Evolutionary conservation across 306 rosid genomes (phyloP).

Genomic region (Senna siamea): DNA sequence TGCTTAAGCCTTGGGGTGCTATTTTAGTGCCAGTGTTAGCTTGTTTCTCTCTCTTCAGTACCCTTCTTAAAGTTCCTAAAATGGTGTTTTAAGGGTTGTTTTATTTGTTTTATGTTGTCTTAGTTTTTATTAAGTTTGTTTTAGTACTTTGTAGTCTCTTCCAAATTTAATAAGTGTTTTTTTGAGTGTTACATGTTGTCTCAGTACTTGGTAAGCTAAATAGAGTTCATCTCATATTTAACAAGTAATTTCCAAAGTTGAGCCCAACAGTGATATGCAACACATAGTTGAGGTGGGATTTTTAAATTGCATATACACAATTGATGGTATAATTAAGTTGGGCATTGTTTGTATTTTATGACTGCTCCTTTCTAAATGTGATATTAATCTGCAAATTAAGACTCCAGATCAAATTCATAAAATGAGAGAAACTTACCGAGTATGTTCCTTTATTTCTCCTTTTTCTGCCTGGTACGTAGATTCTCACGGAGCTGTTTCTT

Average conservation of each 20-base stretch:
- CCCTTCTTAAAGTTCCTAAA: too few relatives aligned
- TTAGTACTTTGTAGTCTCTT: too few relatives aligned
- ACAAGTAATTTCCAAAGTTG: conserved; percentile 67
- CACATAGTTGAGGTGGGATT: conserved; percentile 72
- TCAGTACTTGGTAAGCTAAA: too few relatives aligned
- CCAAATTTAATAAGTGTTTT: too few relatives aligned
- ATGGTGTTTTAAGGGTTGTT: too few relatives aligned
- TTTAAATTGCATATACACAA: conserved; percentile 12
- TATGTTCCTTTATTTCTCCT: conserved; percentile 42
- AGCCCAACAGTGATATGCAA: conserved; percentile 86
- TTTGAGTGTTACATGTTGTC: too few relatives aligned
- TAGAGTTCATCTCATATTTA: too few relatives aligned
- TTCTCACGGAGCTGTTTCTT: conserved; percentile 9
- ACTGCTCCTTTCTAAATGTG: conserved; percentile 12
- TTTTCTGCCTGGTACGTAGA: background rate
- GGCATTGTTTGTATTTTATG: background rate
- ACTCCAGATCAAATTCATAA: conserved; percentile 68
- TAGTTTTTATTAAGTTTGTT: too few relatives aligned
- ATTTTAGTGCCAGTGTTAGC: too few relatives aligned
- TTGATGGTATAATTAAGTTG: conserved; percentile 7
- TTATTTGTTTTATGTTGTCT: too few relatives aligned
- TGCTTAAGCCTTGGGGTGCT: too few relatives aligned
- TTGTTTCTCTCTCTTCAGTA: too few relatives aligned
- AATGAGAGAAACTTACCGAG: conserved; percentile 87
- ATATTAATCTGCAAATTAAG: conserved; percentile 65